Conservation (phyloP, 306 rosid species). For the Dryas alaskensis region DNA sequence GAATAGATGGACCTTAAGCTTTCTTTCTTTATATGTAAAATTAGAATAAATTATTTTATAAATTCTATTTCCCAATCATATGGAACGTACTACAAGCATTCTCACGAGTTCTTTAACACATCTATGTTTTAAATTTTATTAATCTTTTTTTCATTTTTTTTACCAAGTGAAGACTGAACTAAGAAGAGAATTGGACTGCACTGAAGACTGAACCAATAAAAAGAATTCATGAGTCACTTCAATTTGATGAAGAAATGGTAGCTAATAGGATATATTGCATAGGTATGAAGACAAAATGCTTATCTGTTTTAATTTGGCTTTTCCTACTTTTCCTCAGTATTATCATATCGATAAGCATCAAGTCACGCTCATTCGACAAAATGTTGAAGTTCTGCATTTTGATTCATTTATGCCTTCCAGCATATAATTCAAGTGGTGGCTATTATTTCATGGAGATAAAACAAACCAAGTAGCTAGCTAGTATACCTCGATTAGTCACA, state of each 20-base stretch:
- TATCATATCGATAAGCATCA: conserved; percentile 43
- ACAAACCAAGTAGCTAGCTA: conserved; percentile 1
- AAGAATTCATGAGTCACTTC: conserved; percentile 22
- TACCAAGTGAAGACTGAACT: conserved; percentile 4
- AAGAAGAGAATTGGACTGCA: conserved; percentile 13
- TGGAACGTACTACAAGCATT: too few relatives aligned
- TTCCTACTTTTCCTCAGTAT: conserved; percentile 38
- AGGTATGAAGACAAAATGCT: conserved; percentile 54
- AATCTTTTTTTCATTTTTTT: too few relatives aligned
- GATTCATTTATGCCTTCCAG: conserved; percentile 26
- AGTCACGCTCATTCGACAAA: conserved; percentile 49
- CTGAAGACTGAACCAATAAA: conserved; percentile 14
- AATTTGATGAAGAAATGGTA: conserved; percentile 18
- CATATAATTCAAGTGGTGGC: conserved; percentile 24
- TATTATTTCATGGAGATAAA: conserved; percentile 22
- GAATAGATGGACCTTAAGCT: background rate
- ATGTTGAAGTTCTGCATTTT: conserved; percentile 31
- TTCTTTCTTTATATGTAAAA: too few relatives aligned
- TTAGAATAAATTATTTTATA: too few relatives aligned
- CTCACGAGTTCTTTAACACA: too few relatives aligned
- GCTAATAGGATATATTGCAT: conserved; percentile 11
- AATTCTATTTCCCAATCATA: too few relatives aligned
- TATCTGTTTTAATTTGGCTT: conserved; percentile 60
- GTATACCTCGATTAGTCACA: background rate
- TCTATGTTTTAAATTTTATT: too few relatives aligned